These are phyloP conservation scores for Bimuria novae-zelandiae DNA, from an alignment of 2,329 filamentous ascomycete species.

Conservation along the genomic window DNA sequence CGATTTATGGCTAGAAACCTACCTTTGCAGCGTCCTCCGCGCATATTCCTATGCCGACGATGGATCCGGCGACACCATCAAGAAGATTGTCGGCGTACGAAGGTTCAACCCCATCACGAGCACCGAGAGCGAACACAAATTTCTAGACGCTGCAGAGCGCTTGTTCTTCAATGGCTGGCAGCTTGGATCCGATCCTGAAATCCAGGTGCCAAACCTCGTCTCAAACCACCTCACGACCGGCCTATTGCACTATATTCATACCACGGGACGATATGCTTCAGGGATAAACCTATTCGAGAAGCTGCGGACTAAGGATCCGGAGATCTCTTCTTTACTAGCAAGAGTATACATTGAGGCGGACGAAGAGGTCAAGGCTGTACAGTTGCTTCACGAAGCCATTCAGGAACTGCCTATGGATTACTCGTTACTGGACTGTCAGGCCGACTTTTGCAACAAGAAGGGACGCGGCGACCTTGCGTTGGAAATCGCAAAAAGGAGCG, in stretches of 20 bases:
- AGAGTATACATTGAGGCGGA: constrained; percentile 93
- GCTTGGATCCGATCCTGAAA: constrained; percentile 92
- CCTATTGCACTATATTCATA: constrained; percentile 90
- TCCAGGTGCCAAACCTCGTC: constrained; percentile 95
- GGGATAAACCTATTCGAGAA: constrained; percentile 99
- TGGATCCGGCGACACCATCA: constrained; percentile 89
- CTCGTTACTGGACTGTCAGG: constrained; percentile 91
- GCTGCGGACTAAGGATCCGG: constrained; percentile 83
- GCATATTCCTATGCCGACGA: constrained; percentile 97
- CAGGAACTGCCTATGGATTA: constrained; percentile 97
- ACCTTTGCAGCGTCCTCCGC: constrained; percentile 89
- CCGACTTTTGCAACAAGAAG: constrained; percentile 88
- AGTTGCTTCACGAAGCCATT: constrained; percentile 83
- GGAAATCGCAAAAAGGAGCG: constrained; percentile 91
- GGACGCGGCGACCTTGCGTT: constrained; percentile 84
- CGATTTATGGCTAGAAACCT: constrained; percentile 95
- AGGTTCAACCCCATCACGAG: constrained; percentile 97
- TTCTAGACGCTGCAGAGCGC: constrained; percentile 89
- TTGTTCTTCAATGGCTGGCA: constrained; percentile 97
- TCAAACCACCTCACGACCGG: constrained; percentile 96
- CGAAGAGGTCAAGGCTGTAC: constrained; percentile 94
- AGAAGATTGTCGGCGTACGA: constrained; percentile 95
- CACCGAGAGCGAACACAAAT: constrained; percentile 97
- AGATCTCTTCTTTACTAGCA: constrained; percentile 90
- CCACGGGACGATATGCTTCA: constrained; percentile 89